Base-by-base conservation (phyloP, 345 rosid genomes). In the Anacardium occidentale region DNA sequence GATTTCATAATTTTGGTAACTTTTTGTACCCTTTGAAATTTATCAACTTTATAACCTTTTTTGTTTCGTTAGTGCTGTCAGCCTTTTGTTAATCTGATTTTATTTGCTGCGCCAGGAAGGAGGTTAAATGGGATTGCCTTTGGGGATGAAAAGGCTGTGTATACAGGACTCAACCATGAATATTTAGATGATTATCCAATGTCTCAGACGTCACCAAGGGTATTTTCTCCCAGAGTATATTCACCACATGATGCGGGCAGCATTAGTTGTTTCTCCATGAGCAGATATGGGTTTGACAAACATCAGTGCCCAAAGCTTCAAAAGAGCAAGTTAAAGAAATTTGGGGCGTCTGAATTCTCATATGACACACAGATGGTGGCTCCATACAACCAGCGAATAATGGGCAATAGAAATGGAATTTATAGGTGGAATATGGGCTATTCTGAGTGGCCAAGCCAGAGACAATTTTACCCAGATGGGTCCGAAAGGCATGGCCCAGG, bases 91-190 rank as follows among this genome's bases (percentile, higher is more conserved):
- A 69, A 74, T 74, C 18, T 70, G 69, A 57, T 52, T 64, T 48
- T 81, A 1, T 61, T 69, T 80, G 76, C 72, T 65, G 15, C 72
- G 45, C 69, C 85, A 91, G 96, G 97, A 75, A 84, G 97, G 84
- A 90, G 95, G 82, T 76, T 73, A 69, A 83, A 82, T 82, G 98
- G 91, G 24, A 78, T 80, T 77, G 79, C 88, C 70, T 85, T 77
- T 74, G 88, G 91, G 58, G 98, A 92, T 82, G 98, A 87, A 76
- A 89, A 80, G 75, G 69, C 73, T 51, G 22, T 78, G 24, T 80
- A 88, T 81, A 69, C 80, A 53, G 87, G 75, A 60, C 80, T 84
- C 78, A 80, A 72, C 77, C 79, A 84, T 77, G 97, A 89, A 53
- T 78, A 79, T 64, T 53, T 81, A 17, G 93, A 91, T 20, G 92